Evolutionary conservation across 768 basidiomycete species (phyloP).

Genomic region (Amanita brunnescens): DNA sequence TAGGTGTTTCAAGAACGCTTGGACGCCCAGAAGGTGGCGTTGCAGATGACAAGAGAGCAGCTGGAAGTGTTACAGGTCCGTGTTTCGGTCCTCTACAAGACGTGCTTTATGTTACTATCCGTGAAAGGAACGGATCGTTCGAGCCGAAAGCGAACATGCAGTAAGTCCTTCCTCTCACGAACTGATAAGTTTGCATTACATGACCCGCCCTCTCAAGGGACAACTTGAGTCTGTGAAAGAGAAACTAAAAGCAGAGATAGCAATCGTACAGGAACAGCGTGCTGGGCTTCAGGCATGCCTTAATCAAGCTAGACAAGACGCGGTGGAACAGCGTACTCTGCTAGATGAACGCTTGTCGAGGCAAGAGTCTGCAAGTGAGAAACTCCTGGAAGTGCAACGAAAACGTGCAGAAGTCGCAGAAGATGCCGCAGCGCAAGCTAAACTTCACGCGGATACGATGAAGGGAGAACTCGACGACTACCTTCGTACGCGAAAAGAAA

Average conservation of each 20-base stretch:
- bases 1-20: conserved; percentile 20
- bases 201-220: conserved; percentile 7
- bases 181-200: not conserved
- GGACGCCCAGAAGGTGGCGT: conserved; percentile 35
- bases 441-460: conserved; percentile 11
- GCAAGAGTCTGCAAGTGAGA: conserved; percentile 20
- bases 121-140: conserved; percentile 29
- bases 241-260: conserved; percentile 28
- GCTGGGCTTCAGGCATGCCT: conserved; percentile 16
- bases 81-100: conserved; percentile 1
- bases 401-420: conserved; percentile 21
- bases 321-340: not conserved
- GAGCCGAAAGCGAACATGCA: conserved; percentile 25
- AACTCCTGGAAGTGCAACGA: conserved; percentile 18
- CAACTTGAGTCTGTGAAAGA: conserved; percentile 24
- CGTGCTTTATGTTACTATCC: conserved; percentile 5
- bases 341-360: conserved; percentile 19
- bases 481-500: not conserved
- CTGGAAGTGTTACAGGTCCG: conserved; percentile 8
- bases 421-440: conserved; percentile 14
- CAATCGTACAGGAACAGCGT: conserved; percentile 33
- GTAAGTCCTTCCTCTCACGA: conserved; percentile 19
- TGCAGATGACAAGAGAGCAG: conserved; percentile 32
- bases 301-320: conserved; percentile 12
- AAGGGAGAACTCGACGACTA: conserved; percentile 3